A percentile compares a stretch with the other conserved stretches of the same genome.
Conservation (phyloP, 495 filamentous ascomycete genomes). For the Xylaria palmicola region DNA sequence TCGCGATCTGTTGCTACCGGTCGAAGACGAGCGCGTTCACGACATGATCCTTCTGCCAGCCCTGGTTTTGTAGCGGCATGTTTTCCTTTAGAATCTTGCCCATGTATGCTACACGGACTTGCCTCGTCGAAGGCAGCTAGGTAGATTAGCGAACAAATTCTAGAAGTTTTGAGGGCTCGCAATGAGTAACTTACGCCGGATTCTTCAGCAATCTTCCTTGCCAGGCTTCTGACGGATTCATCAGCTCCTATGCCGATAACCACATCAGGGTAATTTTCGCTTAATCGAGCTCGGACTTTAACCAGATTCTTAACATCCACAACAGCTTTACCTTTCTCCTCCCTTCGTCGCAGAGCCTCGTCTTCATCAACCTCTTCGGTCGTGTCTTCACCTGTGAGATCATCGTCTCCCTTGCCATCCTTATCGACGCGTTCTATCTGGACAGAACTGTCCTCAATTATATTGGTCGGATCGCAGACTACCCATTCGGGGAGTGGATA, state of each 20-base stretch:
- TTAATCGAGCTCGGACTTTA: constrained; percentile 64
- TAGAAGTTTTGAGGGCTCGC: not conserved
- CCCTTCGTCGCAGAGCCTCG: constrained; percentile 57
- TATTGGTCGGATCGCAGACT: constrained; percentile 70
- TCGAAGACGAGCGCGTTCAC: constrained; percentile 76
- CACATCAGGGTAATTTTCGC: constrained; percentile 68
- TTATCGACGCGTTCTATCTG: constrained; percentile 28
- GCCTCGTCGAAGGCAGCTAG: constrained; percentile 52
- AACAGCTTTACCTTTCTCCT: constrained; percentile 65
- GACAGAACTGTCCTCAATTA: constrained; percentile 45
- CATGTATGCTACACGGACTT: constrained; percentile 71
- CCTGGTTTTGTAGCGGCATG: constrained; percentile 60
- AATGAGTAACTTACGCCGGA: constrained; percentile 54
- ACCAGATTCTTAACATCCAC: constrained; percentile 51
- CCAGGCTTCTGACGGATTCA: constrained; percentile 62
- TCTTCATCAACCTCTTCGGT: constrained; percentile 44
- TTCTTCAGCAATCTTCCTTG: constrained; percentile 62
- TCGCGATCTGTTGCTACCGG: constrained; percentile 34
- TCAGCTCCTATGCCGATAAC: constrained; percentile 57
- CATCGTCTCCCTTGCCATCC: constrained; percentile 43
- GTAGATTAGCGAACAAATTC: constrained; percentile 16
- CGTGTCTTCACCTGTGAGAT: constrained; percentile 44
- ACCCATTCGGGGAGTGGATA: constrained; percentile 78
- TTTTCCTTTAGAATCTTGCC: constrained; percentile 74
- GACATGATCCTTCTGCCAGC: constrained; percentile 74